Evolutionary conservation across 495 filamentous ascomycete species (phyloP), one percentile per base, ranked within the genome.

Genomic region (Durotheca rogersii): DNA sequence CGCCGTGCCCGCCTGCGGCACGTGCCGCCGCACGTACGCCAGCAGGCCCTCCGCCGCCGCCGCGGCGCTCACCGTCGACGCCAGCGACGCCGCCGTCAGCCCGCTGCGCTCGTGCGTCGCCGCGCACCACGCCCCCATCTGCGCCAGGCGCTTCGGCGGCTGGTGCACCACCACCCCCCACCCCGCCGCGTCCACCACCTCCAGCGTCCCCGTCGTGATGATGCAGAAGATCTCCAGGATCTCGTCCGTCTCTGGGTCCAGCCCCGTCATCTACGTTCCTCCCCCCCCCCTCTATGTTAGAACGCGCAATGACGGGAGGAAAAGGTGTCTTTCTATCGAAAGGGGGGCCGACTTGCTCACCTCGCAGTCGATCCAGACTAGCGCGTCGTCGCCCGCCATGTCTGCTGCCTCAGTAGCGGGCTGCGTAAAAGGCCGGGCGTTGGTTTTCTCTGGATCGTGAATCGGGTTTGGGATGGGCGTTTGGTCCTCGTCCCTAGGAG

Each of bases 211-310:
- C 58, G 92, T 82, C 6, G 94, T 98, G 63, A 98, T 80, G 70
- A 94, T 87, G 72, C 93, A 98, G 68, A 86, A 93, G 21, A 98
- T 86, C 63, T 94, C 89, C 56, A 98, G 81, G 61, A 98, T 95
- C 11, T 81, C 79, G 60, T 97, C 94, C 14, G 67, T 80, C 20
- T 85, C 80, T 1, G 82, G 72, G 65, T 95, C 76, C 3, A 98
- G 82, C 2, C 93, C 93, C 2, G 94, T 96, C 93, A 98, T 98
- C 90, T 96, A 23, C 2, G 36, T 25, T 10, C 32, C 16, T 19
- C 27, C n/a, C n/a, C n/a, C n/a, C n/a, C n/a, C n/a, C n/a, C n/a
- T n/a, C n/a, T n/a, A n/a, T n/a, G n/a, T n/a, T n/a, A n/a, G n/a
- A n/a, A n/a, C n/a, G n/a, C n/a, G n/a, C n/a, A n/a, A n/a, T n/a